These are phyloP conservation scores for Biscutella auriculata DNA, from an alignment of 441 rosid genomes.

Conservation along the genomic window DNA sequence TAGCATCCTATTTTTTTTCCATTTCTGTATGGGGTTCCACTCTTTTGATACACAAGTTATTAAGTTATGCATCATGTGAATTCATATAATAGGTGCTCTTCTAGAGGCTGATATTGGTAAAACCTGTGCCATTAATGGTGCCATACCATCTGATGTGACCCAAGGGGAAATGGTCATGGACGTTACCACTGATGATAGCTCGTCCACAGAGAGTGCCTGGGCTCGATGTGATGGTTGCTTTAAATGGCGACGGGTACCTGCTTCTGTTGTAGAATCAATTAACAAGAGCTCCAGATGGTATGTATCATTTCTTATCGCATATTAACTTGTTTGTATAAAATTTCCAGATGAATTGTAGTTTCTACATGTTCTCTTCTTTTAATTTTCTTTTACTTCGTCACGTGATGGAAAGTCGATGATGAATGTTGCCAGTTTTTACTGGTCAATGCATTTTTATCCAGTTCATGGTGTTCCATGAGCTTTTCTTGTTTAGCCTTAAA, in stretches of 20 bases:
- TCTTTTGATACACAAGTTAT: conserved; percentile 2
- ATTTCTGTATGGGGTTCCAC: conserved; percentile 2
- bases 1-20: neutral
- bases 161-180: conserved; percentile 29
- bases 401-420: too few species aligned
- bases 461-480: too few species aligned
- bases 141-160: conserved; percentile 23
- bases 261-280: conserved; percentile 50
- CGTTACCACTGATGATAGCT: conserved; percentile 29
- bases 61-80: neutral
- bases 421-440: too few species aligned
- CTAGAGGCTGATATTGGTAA: conserved; percentile 25
- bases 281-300: conserved; percentile 82
- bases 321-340: neutral
- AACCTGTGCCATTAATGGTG: conserved; percentile 15
- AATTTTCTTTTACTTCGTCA: too few species aligned
- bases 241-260: conserved; percentile 91
- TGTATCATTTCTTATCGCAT: conserved; percentile 3
- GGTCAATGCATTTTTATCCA: too few species aligned
- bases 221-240: conserved; percentile 84
- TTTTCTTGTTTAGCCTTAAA: too few species aligned
- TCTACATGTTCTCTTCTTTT: neutral
- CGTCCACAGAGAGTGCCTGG: conserved; percentile 61
- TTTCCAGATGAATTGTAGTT: neutral
- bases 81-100: conserved; percentile 31